Evolutionary conservation across 148 eudicot genomes (phyloP), one percentile per base, ranked within the genome.

Genomic region (Cornus controversa): DNA sequence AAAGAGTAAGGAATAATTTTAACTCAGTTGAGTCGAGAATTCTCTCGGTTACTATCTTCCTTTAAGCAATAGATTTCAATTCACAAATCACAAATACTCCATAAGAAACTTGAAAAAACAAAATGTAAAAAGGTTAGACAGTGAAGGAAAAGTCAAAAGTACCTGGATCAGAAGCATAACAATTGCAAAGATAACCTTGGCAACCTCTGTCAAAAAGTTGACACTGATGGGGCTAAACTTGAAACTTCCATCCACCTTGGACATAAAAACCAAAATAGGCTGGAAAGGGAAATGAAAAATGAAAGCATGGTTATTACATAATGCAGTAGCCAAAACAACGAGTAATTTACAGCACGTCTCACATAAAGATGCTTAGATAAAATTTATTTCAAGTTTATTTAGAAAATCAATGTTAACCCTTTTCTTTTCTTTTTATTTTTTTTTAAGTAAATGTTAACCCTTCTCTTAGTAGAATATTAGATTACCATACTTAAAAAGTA

Each of bases 221-320:
- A 92, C 97, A 74, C 97, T 92, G 62, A 92, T 81, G n/a, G 97
- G 97, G 83, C 93, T 92, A 74, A 92, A 92, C 54, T 92, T 79
- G 75, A 92, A 92, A 77, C 82, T 87, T 66, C 97, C 97, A 92
- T 92, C 91, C 80, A 88, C 97, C 86, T 92, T 92, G 71, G 93
- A 92, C 97, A 90, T 92, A 86, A 78, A 90, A 29, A 92, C 93
- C 86, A 92, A 82, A 72, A 92, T 86, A 74, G 97, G 97, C 97
- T 87, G 90, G 66, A 34, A 28, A 66, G 3, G 29, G 72, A 47
- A 57, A 73, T 45, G 62, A 81, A 24, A 70, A 50, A 50, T 50
- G 67, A 45, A 42, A 45, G 28, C 22, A n/a, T 25, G 37, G n/a
- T 66, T 70, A 66, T 66, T 66, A 67, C 62, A 75, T 66, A 20